Evolutionary conservation across 257 asterid genomes (phyloP), one percentile per base, ranked within the genome.

Genomic region (Euphrasia confusa): DNA sequence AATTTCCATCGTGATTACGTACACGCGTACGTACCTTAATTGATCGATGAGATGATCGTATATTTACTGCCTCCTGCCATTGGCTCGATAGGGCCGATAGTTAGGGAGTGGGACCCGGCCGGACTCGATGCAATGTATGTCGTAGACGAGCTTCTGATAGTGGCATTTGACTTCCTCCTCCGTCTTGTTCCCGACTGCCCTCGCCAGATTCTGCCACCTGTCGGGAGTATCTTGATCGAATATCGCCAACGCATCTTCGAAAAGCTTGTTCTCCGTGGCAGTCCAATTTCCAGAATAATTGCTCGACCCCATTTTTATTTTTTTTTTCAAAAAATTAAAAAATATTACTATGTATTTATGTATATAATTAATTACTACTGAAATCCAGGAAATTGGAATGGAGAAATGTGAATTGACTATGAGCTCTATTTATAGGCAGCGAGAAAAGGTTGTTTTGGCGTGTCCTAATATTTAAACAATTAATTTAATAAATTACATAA

Each of bases 101-200:
- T 83, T 68, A 18, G 95, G 94, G 62, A 84, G 30, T 0, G 88
- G 88, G 40, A 80, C 67, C 39, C 50, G 59, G 12, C 88, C 95
- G 0, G 84, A 61, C 52, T 87, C 94, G 6, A 87, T 87, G 49
- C 5, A 69, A 0, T 74, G 27, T 30, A 87, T 65, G 62, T 87
- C 95, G 58, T 82, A 79, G 3, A 75, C 80, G 8, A 84, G 88
- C 80, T 49, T 69, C 28, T 79, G 75, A 58, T 84, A 87, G 58
- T 87, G 95, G 26, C 55, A 15, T 63, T 80, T 84, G 74, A 87
- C 83, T 21, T 87, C 94, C 63, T 82, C 90, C 63, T 68, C 86
- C 15, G 86, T 75, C 77, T 87, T 87, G 9, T n/a, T 45, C 7
- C 83, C 71, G 6, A 82, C 84, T 0, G 81, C 90, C 35, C 65